phyloP scores from a whole-genome alignment of 208 protist species.

The Leishmania braziliensis region DNA sequence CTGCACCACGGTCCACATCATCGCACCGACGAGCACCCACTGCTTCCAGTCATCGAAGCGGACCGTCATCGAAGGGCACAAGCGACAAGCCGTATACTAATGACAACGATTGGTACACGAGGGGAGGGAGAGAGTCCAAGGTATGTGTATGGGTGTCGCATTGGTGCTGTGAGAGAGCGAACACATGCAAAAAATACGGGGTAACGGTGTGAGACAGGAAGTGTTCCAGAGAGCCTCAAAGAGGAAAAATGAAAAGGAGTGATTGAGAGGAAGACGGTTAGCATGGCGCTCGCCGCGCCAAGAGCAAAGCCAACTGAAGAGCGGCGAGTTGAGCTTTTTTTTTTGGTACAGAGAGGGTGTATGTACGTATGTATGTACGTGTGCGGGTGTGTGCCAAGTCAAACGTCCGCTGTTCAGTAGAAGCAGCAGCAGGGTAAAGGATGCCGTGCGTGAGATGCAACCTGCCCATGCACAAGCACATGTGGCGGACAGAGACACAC shows the following conservation, averaged over 20 bases:
- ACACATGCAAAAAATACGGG: neutral
- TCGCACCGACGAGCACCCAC: slow-evolving; percentile 14
- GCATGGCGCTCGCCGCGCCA: neutral
- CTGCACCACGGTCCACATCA: slow-evolving; percentile 24
- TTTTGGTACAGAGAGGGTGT: neutral
- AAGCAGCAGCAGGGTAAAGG: neutral
- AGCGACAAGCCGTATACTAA: neutral
- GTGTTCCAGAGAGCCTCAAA: neutral
- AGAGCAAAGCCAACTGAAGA: neutral
- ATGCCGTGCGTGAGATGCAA: neutral
- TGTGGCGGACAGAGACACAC: neutral
- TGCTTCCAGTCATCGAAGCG: slow-evolving; percentile 25
- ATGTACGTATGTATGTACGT: neutral
- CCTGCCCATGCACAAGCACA: neutral
- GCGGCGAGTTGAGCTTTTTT: neutral
- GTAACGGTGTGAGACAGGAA: no score
- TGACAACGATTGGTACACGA: neutral
- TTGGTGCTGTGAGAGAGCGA: neutral
- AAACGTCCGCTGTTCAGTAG: neutral
- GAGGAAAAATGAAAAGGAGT: neutral
- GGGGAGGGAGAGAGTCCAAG: neutral
- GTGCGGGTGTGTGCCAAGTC: neutral
- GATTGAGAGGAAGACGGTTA: neutral
- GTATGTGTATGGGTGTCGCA: neutral
- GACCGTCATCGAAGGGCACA: slow-evolving; percentile 12